A percentile compares a stretch with the other conserved stretches of the same genome.
Conservation (phyloP, 2,329 filamentous ascomycete species). For the Aspergillus hiratsukae region DNA sequence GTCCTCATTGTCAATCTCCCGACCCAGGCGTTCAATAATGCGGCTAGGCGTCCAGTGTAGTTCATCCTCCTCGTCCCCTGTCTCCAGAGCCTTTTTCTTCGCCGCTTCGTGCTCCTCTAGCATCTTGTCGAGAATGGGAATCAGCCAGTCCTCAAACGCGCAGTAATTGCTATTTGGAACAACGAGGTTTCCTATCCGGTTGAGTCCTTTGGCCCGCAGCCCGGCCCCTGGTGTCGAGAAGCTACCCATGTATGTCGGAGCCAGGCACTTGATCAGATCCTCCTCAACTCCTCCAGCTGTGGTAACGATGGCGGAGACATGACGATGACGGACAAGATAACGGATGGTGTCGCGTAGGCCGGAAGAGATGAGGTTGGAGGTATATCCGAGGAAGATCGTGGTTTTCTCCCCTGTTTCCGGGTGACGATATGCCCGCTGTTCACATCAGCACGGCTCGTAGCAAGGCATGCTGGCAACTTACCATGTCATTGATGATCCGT, state of each 20-base stretch:
- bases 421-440: slow-evolving; percentile 72
- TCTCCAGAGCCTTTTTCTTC: slow-evolving; percentile 50
- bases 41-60: slow-evolving; percentile 92
- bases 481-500: slow-evolving; percentile 93
- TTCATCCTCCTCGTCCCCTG: slow-evolving; percentile 54
- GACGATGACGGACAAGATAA: slow-evolving; percentile 87
- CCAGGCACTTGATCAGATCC: slow-evolving; percentile 97
- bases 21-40: slow-evolving; percentile 81
- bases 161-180: slow-evolving; percentile 98
- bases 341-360: slow-evolving; percentile 86
- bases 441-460: slow-evolving; percentile 14
- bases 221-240: slow-evolving; percentile 74
- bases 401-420: slow-evolving; percentile 73
- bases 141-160: slow-evolving; percentile 94
- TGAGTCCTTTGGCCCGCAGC: slow-evolving; percentile 79
- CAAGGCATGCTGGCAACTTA: slow-evolving; percentile 35
- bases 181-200: slow-evolving; percentile 91
- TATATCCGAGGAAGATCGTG: slow-evolving; percentile 96
- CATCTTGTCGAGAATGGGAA: slow-evolving; percentile 93
- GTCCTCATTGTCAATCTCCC: slow-evolving; percentile 87
- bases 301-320: slow-evolving; percentile 89
- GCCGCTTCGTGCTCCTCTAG: slow-evolving; percentile 85
- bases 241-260: slow-evolving; percentile 84
- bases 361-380: slow-evolving; percentile 94
- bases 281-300: slow-evolving; percentile 95